phyloP scores from a whole-genome alignment of 768 basidiomycete species.

The Serendipita sp. region DNA sequence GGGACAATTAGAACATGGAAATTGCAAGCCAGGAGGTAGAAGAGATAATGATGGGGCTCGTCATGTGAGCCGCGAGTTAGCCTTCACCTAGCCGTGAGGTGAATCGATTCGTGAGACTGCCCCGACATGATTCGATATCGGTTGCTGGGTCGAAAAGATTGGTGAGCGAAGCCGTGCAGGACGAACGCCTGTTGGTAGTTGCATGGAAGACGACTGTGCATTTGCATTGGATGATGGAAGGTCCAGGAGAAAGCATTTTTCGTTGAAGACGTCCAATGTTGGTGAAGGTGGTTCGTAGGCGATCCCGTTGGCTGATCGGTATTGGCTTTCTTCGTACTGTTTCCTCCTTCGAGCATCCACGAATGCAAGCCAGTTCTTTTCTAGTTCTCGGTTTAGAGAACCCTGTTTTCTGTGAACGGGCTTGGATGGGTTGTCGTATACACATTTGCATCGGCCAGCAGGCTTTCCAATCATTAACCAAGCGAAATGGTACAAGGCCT shows the following conservation, averaged over 20 bases:
- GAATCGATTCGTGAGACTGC: not conserved
- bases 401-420: not conserved
- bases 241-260: not conserved
- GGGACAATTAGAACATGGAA: not conserved
- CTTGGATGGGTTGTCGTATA: not conserved
- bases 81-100: slow-evolving; percentile 5
- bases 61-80: slow-evolving; percentile 7
- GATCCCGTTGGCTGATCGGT: not conserved
- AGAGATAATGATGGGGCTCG: not conserved
- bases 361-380: not conserved
- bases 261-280: not conserved
- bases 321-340: not conserved
- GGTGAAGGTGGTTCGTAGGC: not conserved
- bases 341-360: not conserved
- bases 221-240: too few relatives aligned
- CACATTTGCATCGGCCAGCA: not conserved
- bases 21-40: not conserved
- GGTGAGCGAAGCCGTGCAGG: too few relatives aligned
- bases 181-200: too few relatives aligned
- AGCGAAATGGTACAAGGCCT: not conserved
- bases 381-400: not conserved
- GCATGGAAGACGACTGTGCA: too few relatives aligned
- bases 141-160: not conserved
- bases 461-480: not conserved
- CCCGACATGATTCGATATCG: not conserved